A percentile compares a stretch with the other conserved stretches of the same genome.
phyloP scores from a whole-genome alignment of 2,329 filamentous ascomycete species.

The Zymoseptoria tritici region DNA sequence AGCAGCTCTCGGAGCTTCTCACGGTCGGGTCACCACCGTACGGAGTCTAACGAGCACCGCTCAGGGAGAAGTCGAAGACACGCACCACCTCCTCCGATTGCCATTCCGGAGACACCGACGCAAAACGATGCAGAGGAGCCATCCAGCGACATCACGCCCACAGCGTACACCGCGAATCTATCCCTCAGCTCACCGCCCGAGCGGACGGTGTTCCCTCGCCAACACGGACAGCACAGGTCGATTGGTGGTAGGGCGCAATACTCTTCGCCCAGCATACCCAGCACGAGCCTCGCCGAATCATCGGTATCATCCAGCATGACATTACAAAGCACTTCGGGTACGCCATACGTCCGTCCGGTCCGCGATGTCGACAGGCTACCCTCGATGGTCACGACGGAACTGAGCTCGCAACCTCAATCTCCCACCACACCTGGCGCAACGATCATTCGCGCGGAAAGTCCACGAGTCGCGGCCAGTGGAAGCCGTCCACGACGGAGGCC shows the following conservation, averaged over 20 bases:
- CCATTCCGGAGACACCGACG: constrained; percentile 54
- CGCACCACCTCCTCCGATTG: constrained; percentile 76
- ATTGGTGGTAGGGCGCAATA: constrained; percentile 31
- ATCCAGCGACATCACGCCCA: constrained; percentile 54
- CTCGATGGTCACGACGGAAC: constrained; percentile 67
- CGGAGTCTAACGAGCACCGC: constrained; percentile 32
- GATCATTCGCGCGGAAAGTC: constrained; percentile 43
- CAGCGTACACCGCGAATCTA: constrained; percentile 44
- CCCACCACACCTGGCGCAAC: constrained; percentile 76
- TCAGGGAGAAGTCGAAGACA: constrained; percentile 56
- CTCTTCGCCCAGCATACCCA: constrained; percentile 21
- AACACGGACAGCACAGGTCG: constrained; percentile 44
- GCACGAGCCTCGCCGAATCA: constrained; percentile 15
- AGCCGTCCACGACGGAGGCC: constrained; percentile 61
- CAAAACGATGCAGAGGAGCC: constrained; percentile 45
- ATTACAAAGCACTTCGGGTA: constrained; percentile 22
- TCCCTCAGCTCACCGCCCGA: constrained; percentile 65
- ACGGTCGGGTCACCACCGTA: constrained; percentile 30
- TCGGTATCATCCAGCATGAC: constrained; percentile 23
- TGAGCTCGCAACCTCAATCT: constrained; percentile 84
- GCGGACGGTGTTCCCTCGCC: constrained; percentile 56
- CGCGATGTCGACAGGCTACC: constrained; percentile 75
- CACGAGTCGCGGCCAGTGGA: constrained; percentile 41
- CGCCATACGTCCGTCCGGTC: constrained; percentile 64
- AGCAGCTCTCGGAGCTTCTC: constrained; percentile 32